A percentile compares a stretch with the other conserved stretches of the same genome.
Conservation (phyloP, 768 basidiomycete species). For the Tricholoma hemisulphureum region DNA sequence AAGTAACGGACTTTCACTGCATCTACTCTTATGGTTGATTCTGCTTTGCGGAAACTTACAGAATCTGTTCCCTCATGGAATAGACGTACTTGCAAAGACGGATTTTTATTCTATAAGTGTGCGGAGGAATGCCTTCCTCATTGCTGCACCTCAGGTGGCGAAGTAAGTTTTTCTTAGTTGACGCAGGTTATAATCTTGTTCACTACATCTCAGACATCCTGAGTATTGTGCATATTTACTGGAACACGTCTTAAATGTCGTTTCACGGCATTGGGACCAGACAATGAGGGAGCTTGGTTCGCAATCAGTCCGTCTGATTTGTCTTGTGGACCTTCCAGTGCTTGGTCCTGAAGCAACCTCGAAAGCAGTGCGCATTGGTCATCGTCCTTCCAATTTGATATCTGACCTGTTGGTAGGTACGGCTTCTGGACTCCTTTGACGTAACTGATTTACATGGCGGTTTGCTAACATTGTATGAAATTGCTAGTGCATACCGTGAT, state of each 20-base stretch:
- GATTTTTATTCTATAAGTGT: slow-evolving; percentile 95
- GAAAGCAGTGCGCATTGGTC: slow-evolving; percentile 45
- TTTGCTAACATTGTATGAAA: slow-evolving; percentile 68
- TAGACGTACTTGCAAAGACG: slow-evolving; percentile 86
- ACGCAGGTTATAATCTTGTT: neutral
- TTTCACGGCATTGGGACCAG: slow-evolving; percentile 87
- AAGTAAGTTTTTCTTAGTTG: slow-evolving; percentile 50
- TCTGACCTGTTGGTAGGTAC: slow-evolving; percentile 38
- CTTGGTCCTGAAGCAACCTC: slow-evolving; percentile 50
- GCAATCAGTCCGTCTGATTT: slow-evolving; percentile 68
- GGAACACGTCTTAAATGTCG: slow-evolving; percentile 70
- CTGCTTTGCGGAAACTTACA: slow-evolving; percentile 28
- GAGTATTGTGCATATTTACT: slow-evolving; percentile 73
- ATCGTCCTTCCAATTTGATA: neutral
- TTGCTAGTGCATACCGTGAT: slow-evolving; percentile 59
- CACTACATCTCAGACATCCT: slow-evolving; percentile 50
- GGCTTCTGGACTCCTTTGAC: slow-evolving; percentile 64
- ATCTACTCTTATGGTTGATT: neutral
- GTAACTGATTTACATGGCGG: slow-evolving; percentile 75
- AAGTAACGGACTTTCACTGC: slow-evolving; percentile 24
- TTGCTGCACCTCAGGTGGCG: slow-evolving; percentile 83
- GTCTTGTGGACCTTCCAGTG: slow-evolving; percentile 52
- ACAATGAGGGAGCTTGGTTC: slow-evolving; percentile 77
- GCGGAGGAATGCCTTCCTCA: slow-evolving; percentile 78
- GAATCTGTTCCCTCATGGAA: slow-evolving; percentile 91